A percentile compares a stretch with the other conserved stretches of the same genome.
Evolutionary conservation across 257 asterid genomes (phyloP).

Genomic region (Plantago ovata): DNA sequence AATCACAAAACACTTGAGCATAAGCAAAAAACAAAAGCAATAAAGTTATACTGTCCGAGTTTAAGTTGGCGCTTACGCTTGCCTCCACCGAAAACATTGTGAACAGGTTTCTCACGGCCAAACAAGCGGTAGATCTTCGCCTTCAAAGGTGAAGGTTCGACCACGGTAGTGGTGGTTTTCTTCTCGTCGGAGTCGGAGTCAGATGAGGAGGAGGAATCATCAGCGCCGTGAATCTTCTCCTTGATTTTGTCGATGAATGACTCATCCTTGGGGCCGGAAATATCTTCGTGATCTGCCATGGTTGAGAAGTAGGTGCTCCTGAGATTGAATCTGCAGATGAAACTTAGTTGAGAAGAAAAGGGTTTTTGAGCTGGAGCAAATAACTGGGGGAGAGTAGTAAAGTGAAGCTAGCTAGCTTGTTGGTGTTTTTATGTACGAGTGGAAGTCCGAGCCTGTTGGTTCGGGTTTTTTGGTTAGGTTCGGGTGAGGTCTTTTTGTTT

Average conservation of each 20-base stretch:
- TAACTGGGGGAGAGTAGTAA: not conserved
- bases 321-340: not conserved
- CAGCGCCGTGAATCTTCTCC: conserved; percentile 53
- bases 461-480: not conserved
- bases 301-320: conserved; percentile 2
- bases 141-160: conserved; percentile 39
- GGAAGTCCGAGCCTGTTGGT: not conserved
- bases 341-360: not conserved
- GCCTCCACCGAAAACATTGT: conserved; percentile 82
- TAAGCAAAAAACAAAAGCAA: conserved; percentile 3
- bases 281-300: conserved; percentile 82
- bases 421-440: not conserved
- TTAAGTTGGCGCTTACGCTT: conserved; percentile 48
- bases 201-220: conserved; percentile 37
- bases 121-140: conserved; percentile 47
- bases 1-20: not conserved
- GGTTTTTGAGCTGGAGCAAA: not conserved
- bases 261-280: conserved; percentile 59
- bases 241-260: conserved; percentile 53
- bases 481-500: too few relatives aligned
- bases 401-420: not conserved
- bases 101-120: conserved; percentile 71
- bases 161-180: conserved; percentile 25
- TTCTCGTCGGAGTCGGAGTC: conserved; percentile 50
- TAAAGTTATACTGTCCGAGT: not conserved